phyloP scores from a whole-genome alignment of 78 protist genomes.

The Monosiga brevicollis region DNA sequence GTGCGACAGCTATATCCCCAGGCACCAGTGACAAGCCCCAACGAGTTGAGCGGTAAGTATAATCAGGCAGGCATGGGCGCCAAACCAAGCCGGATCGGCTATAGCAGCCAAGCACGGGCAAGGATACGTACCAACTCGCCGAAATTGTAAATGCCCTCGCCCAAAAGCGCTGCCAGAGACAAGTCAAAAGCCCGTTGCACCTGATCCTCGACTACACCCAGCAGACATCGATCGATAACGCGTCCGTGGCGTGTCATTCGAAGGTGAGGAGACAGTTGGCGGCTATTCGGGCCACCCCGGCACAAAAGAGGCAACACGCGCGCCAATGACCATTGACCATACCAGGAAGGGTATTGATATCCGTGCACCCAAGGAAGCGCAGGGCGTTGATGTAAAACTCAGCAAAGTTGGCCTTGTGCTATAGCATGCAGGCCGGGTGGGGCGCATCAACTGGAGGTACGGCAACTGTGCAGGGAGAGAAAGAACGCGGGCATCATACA shows the following conservation, averaged over 20 bases:
- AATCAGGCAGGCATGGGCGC: too few relatives aligned
- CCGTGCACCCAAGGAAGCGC: slow-evolving; percentile 22
- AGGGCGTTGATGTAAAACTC: slow-evolving; percentile 26
- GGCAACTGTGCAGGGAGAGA: not conserved
- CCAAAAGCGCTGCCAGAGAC: slow-evolving; percentile 50
- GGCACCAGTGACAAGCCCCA: too few relatives aligned
- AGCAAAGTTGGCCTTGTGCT: not conserved
- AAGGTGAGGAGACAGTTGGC: too few relatives aligned
- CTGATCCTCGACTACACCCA: not conserved
- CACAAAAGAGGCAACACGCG: too few relatives aligned
- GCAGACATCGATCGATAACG: too few relatives aligned
- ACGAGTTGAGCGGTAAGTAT: too few relatives aligned
- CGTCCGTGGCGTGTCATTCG: too few relatives aligned
- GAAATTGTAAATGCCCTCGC: slow-evolving; percentile 44
- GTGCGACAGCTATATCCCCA: slow-evolving; percentile 9
- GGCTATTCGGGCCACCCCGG: too few relatives aligned
- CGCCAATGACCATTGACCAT: too few relatives aligned
- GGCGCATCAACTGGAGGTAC: not conserved
- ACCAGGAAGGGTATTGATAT: not conserved
- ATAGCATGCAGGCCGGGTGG: not conserved
- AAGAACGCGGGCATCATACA: not conserved
- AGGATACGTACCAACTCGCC: slow-evolving; percentile 46
- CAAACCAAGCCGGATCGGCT: too few relatives aligned
- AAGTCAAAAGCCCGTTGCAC: slow-evolving; percentile 26
- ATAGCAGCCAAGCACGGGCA: too few relatives aligned